Evolutionary conservation across 208 protist genomes (phyloP).

Genomic region (Acanthamoeba castellanii): DNA sequence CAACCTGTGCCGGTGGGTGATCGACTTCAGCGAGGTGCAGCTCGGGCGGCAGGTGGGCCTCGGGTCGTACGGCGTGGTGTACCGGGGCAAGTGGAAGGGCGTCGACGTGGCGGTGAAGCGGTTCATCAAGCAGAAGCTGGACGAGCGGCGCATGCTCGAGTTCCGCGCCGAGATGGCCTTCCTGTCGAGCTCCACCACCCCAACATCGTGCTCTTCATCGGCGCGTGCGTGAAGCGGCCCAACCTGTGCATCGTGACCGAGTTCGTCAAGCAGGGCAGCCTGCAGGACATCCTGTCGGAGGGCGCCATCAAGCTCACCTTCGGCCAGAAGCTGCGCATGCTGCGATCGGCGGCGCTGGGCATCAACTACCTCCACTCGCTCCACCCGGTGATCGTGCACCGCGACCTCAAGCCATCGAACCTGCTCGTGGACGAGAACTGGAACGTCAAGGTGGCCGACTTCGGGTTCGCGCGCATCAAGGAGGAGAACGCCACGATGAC

Average conservation of each 20-base stretch:
- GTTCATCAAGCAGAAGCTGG: constrained; percentile 67
- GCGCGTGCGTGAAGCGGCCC: constrained; percentile 38
- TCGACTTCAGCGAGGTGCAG: constrained; percentile 56
- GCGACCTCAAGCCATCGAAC: not conserved
- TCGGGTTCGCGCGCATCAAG: constrained; percentile 25
- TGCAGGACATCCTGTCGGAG: not conserved
- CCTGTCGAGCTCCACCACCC: constrained; percentile 40
- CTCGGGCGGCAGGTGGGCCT: constrained; percentile 25
- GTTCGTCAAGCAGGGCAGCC: constrained; percentile 38
- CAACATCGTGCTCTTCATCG: constrained; percentile 66
- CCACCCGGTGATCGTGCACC: not conserved
- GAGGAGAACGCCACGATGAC: constrained; percentile 9
- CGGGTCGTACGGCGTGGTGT: constrained; percentile 36
- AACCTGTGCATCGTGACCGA: constrained; percentile 61
- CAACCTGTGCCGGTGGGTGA: constrained; percentile 56
- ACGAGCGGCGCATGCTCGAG: constrained; percentile 43
- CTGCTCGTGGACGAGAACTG: not conserved
- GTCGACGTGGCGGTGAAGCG: constrained; percentile 55
- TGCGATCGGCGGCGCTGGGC: not conserved
- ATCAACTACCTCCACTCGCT: constrained; percentile 9
- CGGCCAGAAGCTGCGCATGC: not conserved
- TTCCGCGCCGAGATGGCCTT: constrained; percentile 64
- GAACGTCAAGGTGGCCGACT: constrained; percentile 18
- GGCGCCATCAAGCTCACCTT: not conserved
- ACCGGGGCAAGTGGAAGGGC: constrained; percentile 38